A percentile compares a stretch with the other conserved stretches of the same genome.
Evolutionary conservation across 306 rosid genomes (phyloP).

Genomic region (Vigna trinervia): DNA sequence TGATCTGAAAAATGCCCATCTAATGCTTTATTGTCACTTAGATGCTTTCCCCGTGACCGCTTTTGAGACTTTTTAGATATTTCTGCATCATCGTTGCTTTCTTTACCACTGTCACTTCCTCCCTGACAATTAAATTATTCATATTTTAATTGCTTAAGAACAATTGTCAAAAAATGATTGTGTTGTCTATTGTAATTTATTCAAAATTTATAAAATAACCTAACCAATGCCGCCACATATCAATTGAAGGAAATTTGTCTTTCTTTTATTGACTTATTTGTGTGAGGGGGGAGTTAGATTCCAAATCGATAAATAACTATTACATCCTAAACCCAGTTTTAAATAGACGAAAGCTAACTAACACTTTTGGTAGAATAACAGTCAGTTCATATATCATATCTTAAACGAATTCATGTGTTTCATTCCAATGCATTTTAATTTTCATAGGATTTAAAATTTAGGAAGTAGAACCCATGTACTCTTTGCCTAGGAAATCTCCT

Average conservation of each 20-base stretch:
- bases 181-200: constrained; percentile 30
- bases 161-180: constrained; percentile 9
- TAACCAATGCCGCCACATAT: constrained; percentile 14
- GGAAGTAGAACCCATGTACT: neutral
- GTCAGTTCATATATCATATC: neutral
- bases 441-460: neutral
- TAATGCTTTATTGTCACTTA: constrained; percentile 55
- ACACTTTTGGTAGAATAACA: neutral
- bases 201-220: neutral
- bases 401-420: neutral
- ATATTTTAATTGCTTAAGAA: constrained; percentile 45
- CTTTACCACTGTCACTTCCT: constrained; percentile 89
- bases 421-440: neutral
- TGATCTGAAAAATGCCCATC: constrained; percentile 66
- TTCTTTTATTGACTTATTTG: constrained; percentile 25
- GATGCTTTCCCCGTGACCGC: constrained; percentile 61
- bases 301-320: constrained; percentile 30
- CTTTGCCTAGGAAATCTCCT: neutral
- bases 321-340: constrained; percentile 32
- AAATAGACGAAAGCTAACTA: constrained; percentile 27
- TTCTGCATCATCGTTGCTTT: constrained; percentile 68
- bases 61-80: constrained; percentile 66
- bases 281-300: neutral
- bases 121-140: constrained; percentile 63
- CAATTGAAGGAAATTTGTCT: constrained; percentile 14